These are phyloP conservation scores for Trichomonascus vanleenenianus DNA, from an alignment of 805 yeast species.

Conservation along the genomic window DNA sequence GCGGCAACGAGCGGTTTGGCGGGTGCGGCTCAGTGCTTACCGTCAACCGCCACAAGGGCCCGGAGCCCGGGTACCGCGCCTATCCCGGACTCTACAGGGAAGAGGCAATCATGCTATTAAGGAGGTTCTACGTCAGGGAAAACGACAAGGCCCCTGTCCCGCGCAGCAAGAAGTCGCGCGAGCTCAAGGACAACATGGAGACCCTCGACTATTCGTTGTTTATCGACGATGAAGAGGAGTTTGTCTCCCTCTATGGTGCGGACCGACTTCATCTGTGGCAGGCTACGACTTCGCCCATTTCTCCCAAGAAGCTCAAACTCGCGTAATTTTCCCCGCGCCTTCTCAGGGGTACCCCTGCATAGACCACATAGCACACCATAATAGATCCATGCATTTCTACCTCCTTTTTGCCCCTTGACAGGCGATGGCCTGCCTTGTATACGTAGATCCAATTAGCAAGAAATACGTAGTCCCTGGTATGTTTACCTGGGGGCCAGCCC, in stretches of 20 bases:
- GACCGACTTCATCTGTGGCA: conserved; percentile 20
- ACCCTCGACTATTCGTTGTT: conserved; percentile 48
- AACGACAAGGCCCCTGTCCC: conserved; percentile 82
- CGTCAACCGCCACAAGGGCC: conserved; percentile 41
- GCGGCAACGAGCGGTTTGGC: conserved; percentile 92
- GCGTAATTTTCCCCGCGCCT: too few species aligned
- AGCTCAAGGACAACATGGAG: conserved; percentile 46
- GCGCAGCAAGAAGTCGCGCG: conserved; percentile 52
- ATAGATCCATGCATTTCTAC: too few species aligned
- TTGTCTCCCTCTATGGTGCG: conserved; percentile 42
- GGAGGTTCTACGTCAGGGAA: conserved; percentile 79
- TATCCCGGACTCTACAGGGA: conserved; percentile 73
- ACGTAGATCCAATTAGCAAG: too few species aligned
- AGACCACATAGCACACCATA: too few species aligned
- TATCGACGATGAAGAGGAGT: conserved; percentile 40
- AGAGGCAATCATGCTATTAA: conserved; percentile 73
- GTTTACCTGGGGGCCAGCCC: too few species aligned
- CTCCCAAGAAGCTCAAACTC: too few species aligned
- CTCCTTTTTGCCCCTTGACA: too few species aligned
- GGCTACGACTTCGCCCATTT: background rate
- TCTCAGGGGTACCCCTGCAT: too few species aligned
- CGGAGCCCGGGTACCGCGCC: conserved; percentile 39
- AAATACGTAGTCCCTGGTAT: too few species aligned
- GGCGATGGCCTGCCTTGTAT: too few species aligned
- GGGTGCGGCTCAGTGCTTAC: conserved; percentile 86